Base-by-base conservation (phyloP, 495 filamentous ascomycete species). In the Sphaerosporella brunnea region DNA sequence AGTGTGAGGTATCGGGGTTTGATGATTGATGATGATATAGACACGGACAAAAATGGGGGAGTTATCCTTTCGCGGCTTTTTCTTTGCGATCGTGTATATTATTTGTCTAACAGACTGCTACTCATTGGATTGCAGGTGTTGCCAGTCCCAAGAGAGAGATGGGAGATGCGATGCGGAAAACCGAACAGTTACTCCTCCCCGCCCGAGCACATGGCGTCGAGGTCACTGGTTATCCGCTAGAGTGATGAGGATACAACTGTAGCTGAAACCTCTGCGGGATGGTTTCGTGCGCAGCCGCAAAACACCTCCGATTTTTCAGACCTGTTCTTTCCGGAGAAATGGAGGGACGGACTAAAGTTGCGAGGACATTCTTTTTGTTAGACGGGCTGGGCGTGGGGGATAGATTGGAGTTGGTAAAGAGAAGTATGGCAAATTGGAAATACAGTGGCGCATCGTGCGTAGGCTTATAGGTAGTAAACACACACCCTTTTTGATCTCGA, bases 231-330 rank as follows among this genome's bases (percentile, higher is more conserved):
- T 21, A 32, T 10, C 10, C 37, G 37, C 37, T 16, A 40, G 37
- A 40, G 10, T 18, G 20, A 40, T 40, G 37, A 40, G 37, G 37
- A 40, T 40, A 45, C 21, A 49, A n/a, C n/a, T n/a, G n/a, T n/a
- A n/a, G n/a, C n/a, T n/a, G n/a, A n/a, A n/a, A n/a, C n/a, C n/a
- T n/a, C n/a, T n/a, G n/a, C n/a, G n/a, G n/a, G n/a, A n/a, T n/a
- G n/a, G n/a, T n/a, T n/a, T n/a, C n/a, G n/a, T n/a, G n/a, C n/a
- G n/a, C n/a, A n/a, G n/a, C n/a, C n/a, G n/a, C n/a, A n/a, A n/a
- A n/a, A n/a, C n/a, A n/a, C n/a, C n/a, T n/a, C n/a, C n/a, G n/a
- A n/a, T n/a, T n/a, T 32, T 32, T 32, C 28, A 32, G 28, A 32
- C 5, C 28, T 32, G 28, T 32, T 13, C 7, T 5, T 32, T 32